Evolutionary conservation across 345 rosid genomes (phyloP).

Genomic region (Syzygium aqueum): DNA sequence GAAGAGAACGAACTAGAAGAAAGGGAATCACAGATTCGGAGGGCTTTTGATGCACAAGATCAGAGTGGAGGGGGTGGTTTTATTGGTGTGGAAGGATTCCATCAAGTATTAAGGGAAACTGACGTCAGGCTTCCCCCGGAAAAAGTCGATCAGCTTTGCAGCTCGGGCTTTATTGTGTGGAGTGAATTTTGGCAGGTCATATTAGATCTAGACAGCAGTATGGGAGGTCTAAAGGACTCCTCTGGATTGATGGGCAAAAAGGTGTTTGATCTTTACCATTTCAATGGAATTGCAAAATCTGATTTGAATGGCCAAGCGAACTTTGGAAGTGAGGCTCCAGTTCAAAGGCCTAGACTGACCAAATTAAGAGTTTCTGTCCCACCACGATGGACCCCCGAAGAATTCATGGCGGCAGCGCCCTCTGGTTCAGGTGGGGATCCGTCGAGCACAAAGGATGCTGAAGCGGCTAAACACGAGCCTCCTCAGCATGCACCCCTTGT

Average conservation of each 20-base stretch:
- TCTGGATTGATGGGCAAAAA: constrained; percentile 93
- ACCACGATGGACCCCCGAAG: constrained; percentile 99
- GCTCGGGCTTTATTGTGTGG: constrained; percentile 89
- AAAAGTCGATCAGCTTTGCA: constrained; percentile 58
- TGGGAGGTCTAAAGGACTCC: constrained; percentile 89
- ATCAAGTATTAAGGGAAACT: constrained; percentile 65
- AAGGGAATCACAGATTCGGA: constrained; percentile 82
- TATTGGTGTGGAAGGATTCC: constrained; percentile 89
- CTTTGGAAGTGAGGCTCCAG: constrained; percentile 42
- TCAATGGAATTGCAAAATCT: constrained; percentile 95
- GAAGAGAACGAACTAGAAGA: constrained; percentile 93
- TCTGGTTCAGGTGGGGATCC: constrained; percentile 29
- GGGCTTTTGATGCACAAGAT: constrained; percentile 89
- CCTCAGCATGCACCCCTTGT: constrained; percentile 89
- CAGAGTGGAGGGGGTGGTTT: constrained; percentile 99
- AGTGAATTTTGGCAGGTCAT: constrained; percentile 96
- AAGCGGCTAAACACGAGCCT: constrained; percentile 61
- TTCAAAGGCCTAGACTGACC: constrained; percentile 94
- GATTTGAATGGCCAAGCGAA: constrained; percentile 63
- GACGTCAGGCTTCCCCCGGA: constrained; percentile 56
- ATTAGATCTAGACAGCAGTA: constrained; percentile 61
- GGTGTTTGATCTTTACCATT: constrained; percentile 90
- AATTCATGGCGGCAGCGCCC: constrained; percentile 68
- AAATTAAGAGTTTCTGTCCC: constrained; percentile 90
- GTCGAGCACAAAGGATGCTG: constrained; percentile 29